These are phyloP conservation scores for Teratosphaeria viscida DNA, from an alignment of 2,329 filamentous ascomycete genomes.

Conservation along the genomic window DNA sequence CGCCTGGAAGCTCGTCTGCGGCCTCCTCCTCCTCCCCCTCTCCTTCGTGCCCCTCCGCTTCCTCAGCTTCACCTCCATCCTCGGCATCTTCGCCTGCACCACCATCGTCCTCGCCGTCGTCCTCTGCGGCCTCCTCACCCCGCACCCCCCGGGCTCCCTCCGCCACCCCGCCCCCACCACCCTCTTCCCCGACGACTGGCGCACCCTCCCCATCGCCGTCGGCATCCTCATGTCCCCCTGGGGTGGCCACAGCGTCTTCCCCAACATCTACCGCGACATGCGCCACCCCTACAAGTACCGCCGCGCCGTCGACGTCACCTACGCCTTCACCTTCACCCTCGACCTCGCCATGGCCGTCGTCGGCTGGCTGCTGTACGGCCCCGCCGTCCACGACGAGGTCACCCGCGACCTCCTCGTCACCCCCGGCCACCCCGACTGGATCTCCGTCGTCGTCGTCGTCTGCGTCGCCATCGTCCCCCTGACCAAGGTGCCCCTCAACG, in stretches of 20 bases:
- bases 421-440: constrained; percentile 58
- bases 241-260: constrained; percentile 67
- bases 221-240: constrained; percentile 79
- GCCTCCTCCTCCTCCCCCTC: constrained; percentile 65
- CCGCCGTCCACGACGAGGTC: constrained; percentile 76
- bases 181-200: constrained; percentile 77
- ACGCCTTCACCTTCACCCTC: constrained; percentile 71
- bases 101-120: constrained; percentile 78
- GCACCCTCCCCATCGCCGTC: constrained; percentile 75
- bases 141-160: constrained; percentile 68
- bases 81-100: constrained; percentile 85
- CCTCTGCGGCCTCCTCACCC: constrained; percentile 77
- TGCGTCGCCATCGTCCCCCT: constrained; percentile 89
- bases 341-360: constrained; percentile 73
- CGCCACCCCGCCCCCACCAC: constrained; percentile 69
- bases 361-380: constrained; percentile 90
- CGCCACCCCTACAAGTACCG: constrained; percentile 68
- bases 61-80: constrained; percentile 79
- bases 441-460: constrained; percentile 71
- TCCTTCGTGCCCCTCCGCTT: constrained; percentile 75
- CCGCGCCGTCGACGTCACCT: constrained; percentile 66
- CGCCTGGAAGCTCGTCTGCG: constrained; percentile 78
- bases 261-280: constrained; percentile 52
- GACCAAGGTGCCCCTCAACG: constrained; percentile 64
- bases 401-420: constrained; percentile 78